These are phyloP conservation scores for Claviceps pazoutovae DNA, from an alignment of 2,329 filamentous ascomycete species.

Conservation along the genomic window DNA sequence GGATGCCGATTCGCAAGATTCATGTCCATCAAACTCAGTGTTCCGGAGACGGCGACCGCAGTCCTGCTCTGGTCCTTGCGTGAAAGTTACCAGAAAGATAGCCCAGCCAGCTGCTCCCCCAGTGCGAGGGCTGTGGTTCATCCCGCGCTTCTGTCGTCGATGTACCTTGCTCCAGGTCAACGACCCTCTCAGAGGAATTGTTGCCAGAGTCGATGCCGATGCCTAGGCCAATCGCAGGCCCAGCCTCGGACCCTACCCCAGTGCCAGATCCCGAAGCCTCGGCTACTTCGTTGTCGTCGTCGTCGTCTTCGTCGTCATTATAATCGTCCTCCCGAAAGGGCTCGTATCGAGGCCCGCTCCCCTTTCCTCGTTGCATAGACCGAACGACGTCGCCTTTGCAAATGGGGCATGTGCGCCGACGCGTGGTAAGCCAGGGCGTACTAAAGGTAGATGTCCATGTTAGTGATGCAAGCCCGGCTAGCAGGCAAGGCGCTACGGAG, in stretches of 20 bases:
- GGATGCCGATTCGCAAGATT: neutral
- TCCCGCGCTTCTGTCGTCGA: slow-evolving; percentile 10
- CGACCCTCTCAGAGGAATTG: slow-evolving; percentile 15
- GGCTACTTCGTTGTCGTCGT: slow-evolving; percentile 15
- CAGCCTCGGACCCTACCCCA: neutral
- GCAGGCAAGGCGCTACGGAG: neutral
- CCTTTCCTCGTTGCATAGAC: slow-evolving; percentile 41
- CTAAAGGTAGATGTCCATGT: slow-evolving; percentile 28
- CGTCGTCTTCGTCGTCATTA: slow-evolving; percentile 27
- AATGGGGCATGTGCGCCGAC: slow-evolving; percentile 92
- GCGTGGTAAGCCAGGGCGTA: slow-evolving; percentile 91
- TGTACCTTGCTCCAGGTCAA: slow-evolving; percentile 32
- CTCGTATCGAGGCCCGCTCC: slow-evolving; percentile 38
- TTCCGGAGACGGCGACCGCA: slow-evolving; percentile 12
- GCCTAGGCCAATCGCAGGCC: too few relatives aligned
- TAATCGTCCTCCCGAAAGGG: slow-evolving; percentile 40
- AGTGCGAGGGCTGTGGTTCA: slow-evolving; percentile 8
- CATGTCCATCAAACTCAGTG: slow-evolving; percentile 9
- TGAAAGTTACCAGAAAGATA: slow-evolving; percentile 20
- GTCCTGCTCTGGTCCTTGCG: slow-evolving; percentile 9
- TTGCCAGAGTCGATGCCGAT: neutral
- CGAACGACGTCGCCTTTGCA: slow-evolving; percentile 94
- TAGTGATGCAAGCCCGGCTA: neutral
- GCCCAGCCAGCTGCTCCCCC: slow-evolving; percentile 24
- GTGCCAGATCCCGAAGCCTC: slow-evolving; percentile 19